Percentiles rank a stretch among this genome's conserved stretches.
Conservation (phyloP, 129 eudicot species). For the Kitagawia praeruptora region DNA sequence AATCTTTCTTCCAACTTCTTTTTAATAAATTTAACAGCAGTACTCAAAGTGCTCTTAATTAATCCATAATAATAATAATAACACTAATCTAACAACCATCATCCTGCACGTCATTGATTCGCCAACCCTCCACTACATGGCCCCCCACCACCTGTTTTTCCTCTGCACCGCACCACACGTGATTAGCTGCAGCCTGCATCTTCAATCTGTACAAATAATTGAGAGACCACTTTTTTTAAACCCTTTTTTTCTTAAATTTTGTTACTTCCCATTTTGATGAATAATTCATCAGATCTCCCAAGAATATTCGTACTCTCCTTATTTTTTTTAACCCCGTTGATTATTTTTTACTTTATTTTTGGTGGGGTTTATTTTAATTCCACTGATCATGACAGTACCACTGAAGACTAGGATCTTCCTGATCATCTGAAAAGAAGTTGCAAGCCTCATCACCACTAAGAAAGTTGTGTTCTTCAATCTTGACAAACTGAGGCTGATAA, state of each 20-base stretch:
- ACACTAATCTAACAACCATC: not conserved
- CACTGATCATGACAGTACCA: slow-evolving; percentile 75
- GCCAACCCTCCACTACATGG: slow-evolving; percentile 6
- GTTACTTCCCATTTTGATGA: not conserved
- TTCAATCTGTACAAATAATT: slow-evolving; percentile 5
- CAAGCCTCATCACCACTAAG: slow-evolving; percentile 77
- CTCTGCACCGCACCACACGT: slow-evolving; percentile 9
- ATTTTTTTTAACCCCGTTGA: not conserved
- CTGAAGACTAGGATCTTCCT: slow-evolving; percentile 70
- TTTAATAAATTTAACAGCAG: not conserved
- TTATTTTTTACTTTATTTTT: not conserved
- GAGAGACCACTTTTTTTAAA: not conserved
- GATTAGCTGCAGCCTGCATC: slow-evolving; percentile 15
- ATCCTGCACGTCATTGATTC: slow-evolving; percentile 2
- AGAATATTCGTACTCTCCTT: slow-evolving; percentile 10
- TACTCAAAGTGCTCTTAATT: not conserved
- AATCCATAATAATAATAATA: not conserved
- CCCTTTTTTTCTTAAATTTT: not conserved
- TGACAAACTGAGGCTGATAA: slow-evolving; percentile 69
- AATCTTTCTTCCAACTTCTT: not conserved
- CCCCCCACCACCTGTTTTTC: slow-evolving; percentile 6
- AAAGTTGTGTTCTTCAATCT: slow-evolving; percentile 78
- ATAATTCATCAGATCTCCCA: not conserved
- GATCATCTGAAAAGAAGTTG: slow-evolving; percentile 77
- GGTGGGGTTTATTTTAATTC: slow-evolving; percentile 30